phyloP scores from a whole-genome alignment of 208 protist species.

The Trypanosoma scelopori region DNA sequence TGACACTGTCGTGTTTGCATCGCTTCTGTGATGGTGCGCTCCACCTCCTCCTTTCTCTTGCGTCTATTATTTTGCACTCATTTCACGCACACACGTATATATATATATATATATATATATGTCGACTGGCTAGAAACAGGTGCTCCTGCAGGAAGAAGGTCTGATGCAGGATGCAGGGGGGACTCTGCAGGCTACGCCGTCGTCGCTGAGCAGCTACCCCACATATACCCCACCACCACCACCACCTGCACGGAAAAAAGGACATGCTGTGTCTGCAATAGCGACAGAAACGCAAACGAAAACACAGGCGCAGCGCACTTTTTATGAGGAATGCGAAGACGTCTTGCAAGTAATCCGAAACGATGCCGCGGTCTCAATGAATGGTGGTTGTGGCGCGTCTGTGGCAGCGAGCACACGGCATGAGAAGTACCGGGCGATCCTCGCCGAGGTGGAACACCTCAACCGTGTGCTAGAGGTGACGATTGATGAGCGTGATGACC shows the following conservation, averaged over 20 bases:
- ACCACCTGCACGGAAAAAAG: not conserved
- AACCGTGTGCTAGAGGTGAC: slow-evolving; percentile 14
- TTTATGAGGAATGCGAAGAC: slow-evolving; percentile 18
- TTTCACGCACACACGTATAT: too few relatives aligned
- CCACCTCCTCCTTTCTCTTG: too few relatives aligned
- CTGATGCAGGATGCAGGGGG: not conserved
- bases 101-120: too few relatives aligned
- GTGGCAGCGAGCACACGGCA: not conserved
- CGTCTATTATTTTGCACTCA: too few relatives aligned
- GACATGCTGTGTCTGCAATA: not conserved
- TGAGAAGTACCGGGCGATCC: slow-evolving; percentile 22
- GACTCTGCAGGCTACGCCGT: not conserved
- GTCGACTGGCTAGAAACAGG: too few relatives aligned
- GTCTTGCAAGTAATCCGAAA: slow-evolving; percentile 3
- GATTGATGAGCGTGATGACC: slow-evolving; percentile 12
- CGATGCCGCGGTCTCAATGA: not conserved
- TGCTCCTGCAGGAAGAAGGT: too few relatives aligned
- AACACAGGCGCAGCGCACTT: not conserved
- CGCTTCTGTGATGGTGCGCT: too few relatives aligned
- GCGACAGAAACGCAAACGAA: not conserved
- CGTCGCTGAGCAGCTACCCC: slow-evolving; percentile 11
- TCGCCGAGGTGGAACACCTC: slow-evolving; percentile 23
- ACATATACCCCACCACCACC: slow-evolving; percentile 6
- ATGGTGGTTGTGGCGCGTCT: not conserved
- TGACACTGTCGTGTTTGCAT: too few relatives aligned